Percentiles rank a stretch among this genome's conserved stretches.
Conservation (phyloP, 768 basidiomycete species). For the Termitomyces titanicus region DNA sequence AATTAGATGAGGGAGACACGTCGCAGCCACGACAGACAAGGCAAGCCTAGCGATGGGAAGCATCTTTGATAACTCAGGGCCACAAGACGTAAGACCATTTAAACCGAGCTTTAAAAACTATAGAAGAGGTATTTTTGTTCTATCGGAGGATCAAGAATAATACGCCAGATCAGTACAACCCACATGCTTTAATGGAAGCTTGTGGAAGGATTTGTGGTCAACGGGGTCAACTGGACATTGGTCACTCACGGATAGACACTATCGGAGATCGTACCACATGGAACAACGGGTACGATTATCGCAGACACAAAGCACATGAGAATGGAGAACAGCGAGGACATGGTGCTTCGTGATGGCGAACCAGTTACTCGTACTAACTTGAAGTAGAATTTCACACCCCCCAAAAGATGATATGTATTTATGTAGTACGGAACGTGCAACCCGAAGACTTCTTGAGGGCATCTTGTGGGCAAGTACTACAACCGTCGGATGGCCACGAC, state of each 20-base stretch:
- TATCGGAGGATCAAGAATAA: neutral
- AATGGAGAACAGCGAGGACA: neutral
- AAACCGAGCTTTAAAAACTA: neutral
- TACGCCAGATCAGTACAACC: neutral
- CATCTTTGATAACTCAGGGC: constrained; percentile 1
- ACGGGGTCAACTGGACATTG: neutral
- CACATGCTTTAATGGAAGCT: constrained; percentile 2
- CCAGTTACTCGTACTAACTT: too few species aligned
- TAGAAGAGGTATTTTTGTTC: neutral
- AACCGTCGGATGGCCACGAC: too few species aligned
- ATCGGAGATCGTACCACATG: constrained; percentile 3
- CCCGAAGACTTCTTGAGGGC: too few species aligned
- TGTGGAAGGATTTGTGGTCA: neutral
- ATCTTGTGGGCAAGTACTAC: too few species aligned
- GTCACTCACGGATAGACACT: neutral
- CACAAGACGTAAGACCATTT: neutral
- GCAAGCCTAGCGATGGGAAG: neutral
- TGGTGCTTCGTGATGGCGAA: too few species aligned
- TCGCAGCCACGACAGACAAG: neutral
- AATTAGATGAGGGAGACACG: constrained; percentile 6
- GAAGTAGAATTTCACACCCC: too few species aligned
- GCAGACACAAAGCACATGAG: neutral
- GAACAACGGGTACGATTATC: neutral
- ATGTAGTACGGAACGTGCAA: too few species aligned
- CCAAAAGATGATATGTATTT: too few species aligned